Evolutionary conservation across 169 alveolate genomes (phyloP), one percentile per base, ranked within the genome.

Genomic region (Plasmodium malariae): DNA sequence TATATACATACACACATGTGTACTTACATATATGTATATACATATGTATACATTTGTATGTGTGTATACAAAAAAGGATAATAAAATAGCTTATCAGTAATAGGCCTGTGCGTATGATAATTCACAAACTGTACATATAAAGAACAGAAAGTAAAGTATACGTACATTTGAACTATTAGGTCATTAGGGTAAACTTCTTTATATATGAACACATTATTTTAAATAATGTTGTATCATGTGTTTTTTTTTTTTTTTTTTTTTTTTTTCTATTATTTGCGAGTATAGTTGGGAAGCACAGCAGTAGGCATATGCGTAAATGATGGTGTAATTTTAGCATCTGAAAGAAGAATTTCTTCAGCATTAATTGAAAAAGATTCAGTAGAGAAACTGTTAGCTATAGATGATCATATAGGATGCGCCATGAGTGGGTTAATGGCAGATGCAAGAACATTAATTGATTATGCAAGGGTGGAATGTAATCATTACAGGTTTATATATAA

Each of bases 381-480:
- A n/a, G 99, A 98, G 85, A 99, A 98, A 91, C 95, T 98, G 12
- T 94, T 96, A 92, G 98, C 97, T 92, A 97, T 98, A 55, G 99
- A 98, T 95, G 68, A 89, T 67, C 99, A 98, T 90, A 94, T 98
- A 12, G 99, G 98, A 3, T 98, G 99, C 87, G 99, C 99, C 32
- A 97, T 97, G 98, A 96, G 99, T 85, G 99, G 99, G 21, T 96
- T 99, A 17, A 97, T 98, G 48, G 99, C 99, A 12, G 99, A 99
- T 90, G 99, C 99, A 21, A 80, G 99, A 57, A 98, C 99, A 40
- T 94, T 99, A 71, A 97, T 98, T 48, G 99, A 99, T 87, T 99
- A 98, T 87, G 99, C 99, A 28, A 94, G 99, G 80, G 98, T 97
- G 4, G 99, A 99, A 90, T 97, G 99, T 48, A 97, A 97, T 76